Percentiles rank a stretch among this genome's conserved stretches.
These are phyloP conservation scores for Cyberlindnera meyerae DNA, from an alignment of 805 yeast species.

Conservation along the genomic window DNA sequence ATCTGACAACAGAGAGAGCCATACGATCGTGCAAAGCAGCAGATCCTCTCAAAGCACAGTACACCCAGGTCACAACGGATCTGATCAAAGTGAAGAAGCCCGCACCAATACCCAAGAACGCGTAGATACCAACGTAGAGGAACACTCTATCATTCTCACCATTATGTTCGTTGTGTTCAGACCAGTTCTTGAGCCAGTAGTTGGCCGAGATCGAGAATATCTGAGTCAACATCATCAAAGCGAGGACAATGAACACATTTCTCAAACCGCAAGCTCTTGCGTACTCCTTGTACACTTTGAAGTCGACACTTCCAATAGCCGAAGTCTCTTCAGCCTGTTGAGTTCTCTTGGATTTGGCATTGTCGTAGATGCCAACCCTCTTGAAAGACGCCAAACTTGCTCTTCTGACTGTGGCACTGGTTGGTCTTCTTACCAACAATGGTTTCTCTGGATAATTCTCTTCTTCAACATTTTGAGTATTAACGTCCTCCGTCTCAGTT, in stretches of 20 bases:
- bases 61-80: slow-evolving; percentile 45
- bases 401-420: slow-evolving; percentile 23
- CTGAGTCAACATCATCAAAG: slow-evolving; percentile 31
- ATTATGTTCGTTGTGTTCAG: slow-evolving; percentile 42
- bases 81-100: slow-evolving; percentile 44
- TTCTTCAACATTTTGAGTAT: neutral
- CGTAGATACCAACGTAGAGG: slow-evolving; percentile 49
- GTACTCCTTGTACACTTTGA: slow-evolving; percentile 48
- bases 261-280: slow-evolving; percentile 52
- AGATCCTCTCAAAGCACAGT: slow-evolving; percentile 54
- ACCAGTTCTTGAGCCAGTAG: slow-evolving; percentile 68
- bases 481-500: too few relatives aligned
- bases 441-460: slow-evolving; percentile 8
- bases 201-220: slow-evolving; percentile 40
- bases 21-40: slow-evolving; percentile 49
- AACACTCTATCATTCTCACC: slow-evolving; percentile 41
- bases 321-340: slow-evolving; percentile 47
- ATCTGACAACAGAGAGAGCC: slow-evolving; percentile 47
- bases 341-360: slow-evolving; percentile 32
- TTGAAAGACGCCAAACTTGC: slow-evolving; percentile 63
- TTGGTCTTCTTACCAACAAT: slow-evolving; percentile 1
- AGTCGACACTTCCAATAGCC: slow-evolving; percentile 56
- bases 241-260: slow-evolving; percentile 42
- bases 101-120: slow-evolving; percentile 48
- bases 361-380: slow-evolving; percentile 32